Percentiles rank a stretch among this genome's conserved stretches.
phyloP scores from a whole-genome alignment of 495 filamentous ascomycete species.

The Xylaria curta region DNA sequence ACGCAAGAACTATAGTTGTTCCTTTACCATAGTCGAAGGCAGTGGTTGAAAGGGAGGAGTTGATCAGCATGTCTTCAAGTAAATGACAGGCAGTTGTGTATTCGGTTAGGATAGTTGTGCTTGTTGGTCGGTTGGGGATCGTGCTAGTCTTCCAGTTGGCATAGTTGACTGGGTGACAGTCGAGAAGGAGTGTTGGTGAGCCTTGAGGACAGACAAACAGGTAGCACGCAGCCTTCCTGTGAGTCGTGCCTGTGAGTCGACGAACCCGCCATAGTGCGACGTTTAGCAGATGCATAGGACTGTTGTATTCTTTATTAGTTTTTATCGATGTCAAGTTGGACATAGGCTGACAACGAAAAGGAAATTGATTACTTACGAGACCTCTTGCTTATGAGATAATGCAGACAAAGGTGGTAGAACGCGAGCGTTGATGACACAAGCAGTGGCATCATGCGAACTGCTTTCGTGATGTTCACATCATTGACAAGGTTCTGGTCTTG shows the following conservation, averaged over 20 bases:
- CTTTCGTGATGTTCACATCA: background rate
- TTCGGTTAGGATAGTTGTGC: background rate
- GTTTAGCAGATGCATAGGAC: conserved; percentile 11
- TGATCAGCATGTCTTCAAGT: background rate
- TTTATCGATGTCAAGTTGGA: background rate
- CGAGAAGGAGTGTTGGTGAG: conserved; percentile 1
- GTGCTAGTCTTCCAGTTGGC: conserved; percentile 13
- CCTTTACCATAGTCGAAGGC: too few species aligned
- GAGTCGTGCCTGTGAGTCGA: background rate
- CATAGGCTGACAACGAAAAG: background rate
- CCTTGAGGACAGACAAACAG: conserved; percentile 19
- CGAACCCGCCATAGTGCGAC: background rate
- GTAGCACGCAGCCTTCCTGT: conserved; percentile 9
- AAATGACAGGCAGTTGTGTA: background rate
- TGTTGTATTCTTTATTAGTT: background rate
- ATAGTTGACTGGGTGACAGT: conserved; percentile 6
- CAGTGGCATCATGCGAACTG: background rate
- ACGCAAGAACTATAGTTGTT: too few species aligned
- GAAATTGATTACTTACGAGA: background rate
- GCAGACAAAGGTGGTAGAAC: background rate
- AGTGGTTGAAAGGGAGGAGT: too few species aligned
- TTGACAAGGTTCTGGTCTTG: background rate
- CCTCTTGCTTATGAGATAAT: background rate
- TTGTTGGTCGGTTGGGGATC: conserved; percentile 17
- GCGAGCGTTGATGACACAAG: background rate